Conservation (phyloP, 202 grass and related monocot genomes). For the Hordeum pubiflorum region DNA sequence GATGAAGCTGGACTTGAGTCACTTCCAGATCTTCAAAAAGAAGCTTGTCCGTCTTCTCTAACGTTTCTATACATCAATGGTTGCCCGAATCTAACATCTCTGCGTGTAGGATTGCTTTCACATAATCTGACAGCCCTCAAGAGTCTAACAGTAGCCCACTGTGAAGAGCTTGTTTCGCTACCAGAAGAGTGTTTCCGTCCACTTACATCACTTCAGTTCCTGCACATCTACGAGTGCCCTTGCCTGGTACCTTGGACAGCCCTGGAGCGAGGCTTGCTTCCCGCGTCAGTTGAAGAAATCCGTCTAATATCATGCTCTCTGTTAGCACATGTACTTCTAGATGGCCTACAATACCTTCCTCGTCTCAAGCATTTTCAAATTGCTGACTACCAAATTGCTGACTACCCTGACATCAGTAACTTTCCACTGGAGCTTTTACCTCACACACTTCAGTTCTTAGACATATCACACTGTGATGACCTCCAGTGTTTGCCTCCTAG, state of each 20-base stretch:
- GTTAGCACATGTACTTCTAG: conserved; percentile 41
- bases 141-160: conserved; percentile 44
- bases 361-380: conserved; percentile 53
- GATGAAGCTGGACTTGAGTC: conserved; percentile 42
- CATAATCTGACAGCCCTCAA: conserved; percentile 27
- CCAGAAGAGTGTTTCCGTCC: conserved; percentile 58
- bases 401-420: conserved; percentile 43
- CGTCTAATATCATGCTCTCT: conserved; percentile 42
- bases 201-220: conserved; percentile 40
- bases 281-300: conserved; percentile 49
- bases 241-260: conserved; percentile 50
- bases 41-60: conserved; percentile 33
- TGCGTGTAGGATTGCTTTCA: conserved; percentile 48
- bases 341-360: conserved; percentile 34
- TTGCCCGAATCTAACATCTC: conserved; percentile 47
- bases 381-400: conserved; percentile 43
- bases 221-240: conserved; percentile 58
- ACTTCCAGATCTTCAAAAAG: conserved; percentile 46
- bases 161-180: conserved; percentile 49
- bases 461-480: conserved; percentile 48
- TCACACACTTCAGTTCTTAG: conserved; percentile 39
- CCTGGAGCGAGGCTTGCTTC: conserved; percentile 47
- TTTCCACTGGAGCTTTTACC: conserved; percentile 36
- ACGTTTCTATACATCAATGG: conserved; percentile 51
- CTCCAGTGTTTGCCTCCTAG: conserved; percentile 43